Conservation (phyloP, 208 protist species). For the Trypanosomatidae sp. region DNA sequence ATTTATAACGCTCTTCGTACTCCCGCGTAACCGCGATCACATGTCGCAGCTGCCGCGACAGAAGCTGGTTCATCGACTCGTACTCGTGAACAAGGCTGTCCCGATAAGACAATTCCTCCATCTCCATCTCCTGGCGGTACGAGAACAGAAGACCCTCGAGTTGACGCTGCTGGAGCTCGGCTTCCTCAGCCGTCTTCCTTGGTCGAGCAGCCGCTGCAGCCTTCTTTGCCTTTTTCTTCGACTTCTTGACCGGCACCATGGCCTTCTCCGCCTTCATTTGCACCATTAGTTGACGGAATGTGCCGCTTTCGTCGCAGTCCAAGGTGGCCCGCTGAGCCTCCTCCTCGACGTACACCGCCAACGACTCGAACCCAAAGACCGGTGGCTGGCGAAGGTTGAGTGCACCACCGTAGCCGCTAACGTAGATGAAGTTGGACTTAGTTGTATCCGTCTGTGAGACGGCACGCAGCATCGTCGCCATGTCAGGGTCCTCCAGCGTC, state of each 20-base stretch:
- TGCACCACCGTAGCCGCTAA: slow-evolving; percentile 83
- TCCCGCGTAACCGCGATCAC: slow-evolving; percentile 52
- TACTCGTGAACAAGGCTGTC: slow-evolving; percentile 54
- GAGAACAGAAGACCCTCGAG: slow-evolving; percentile 47
- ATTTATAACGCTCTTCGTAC: slow-evolving; percentile 60
- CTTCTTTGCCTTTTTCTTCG: slow-evolving; percentile 62
- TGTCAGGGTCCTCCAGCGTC: slow-evolving; percentile 48
- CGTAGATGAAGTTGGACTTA: slow-evolving; percentile 77
- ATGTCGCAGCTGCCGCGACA: slow-evolving; percentile 63
- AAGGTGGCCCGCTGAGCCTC: slow-evolving; percentile 45
- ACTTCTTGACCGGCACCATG: slow-evolving; percentile 37
- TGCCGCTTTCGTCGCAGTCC: slow-evolving; percentile 36
- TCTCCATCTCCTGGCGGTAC: slow-evolving; percentile 49
- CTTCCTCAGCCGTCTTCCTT: slow-evolving; percentile 53
- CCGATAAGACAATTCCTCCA: slow-evolving; percentile 44
- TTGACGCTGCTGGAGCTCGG: slow-evolving; percentile 56
- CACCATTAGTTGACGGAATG: slow-evolving; percentile 36
- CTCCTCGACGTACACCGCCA: slow-evolving; percentile 70
- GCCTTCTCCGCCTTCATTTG: slow-evolving; percentile 35
- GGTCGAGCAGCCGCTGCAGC: slow-evolving; percentile 13
- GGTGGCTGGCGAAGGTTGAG: slow-evolving; percentile 71
- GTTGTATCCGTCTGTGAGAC: slow-evolving; percentile 57
- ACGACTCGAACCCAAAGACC: slow-evolving; percentile 51
- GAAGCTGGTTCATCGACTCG: slow-evolving; percentile 52
- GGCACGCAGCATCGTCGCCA: slow-evolving; percentile 49